Base-by-base conservation (phyloP, 495 filamentous ascomycete species). In the Penicillium pulvis region DNA sequence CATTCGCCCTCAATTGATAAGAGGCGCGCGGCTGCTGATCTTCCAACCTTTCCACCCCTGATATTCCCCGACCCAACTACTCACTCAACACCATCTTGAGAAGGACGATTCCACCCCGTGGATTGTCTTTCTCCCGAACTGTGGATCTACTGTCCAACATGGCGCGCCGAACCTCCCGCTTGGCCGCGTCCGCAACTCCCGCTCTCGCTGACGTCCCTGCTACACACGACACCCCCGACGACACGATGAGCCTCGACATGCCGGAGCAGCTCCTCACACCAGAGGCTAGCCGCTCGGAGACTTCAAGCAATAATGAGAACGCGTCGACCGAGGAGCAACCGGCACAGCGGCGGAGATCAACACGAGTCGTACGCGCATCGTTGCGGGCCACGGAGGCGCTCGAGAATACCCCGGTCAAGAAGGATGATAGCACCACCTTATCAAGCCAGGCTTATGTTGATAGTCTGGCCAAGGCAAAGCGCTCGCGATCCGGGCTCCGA, bases 281-380 rank as follows among this genome's bases (percentile, higher is more conserved):
- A 36, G 77, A 80, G 53, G 74, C 75, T 43, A 78, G 77, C 57
- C 75, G 77, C 55, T 80, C 77, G n/a, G 77, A 80, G 56, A 80
- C 77, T 1, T 80, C 77, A 4, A 80, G 77, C 67, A 80, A 78
- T 62, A 75, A 75, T 65, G 77, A 78, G 62, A 71, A 75, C 70
- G 72, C 72, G 67, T 74, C 65, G 23, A 59, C 62, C 17, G 76
- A 79, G 20, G 77, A 80, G 57, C 77, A 75, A 59, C 62, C 71
- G 24, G 61, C 65, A 11, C 31, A 65, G 45, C 73, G 73, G 51
- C 72, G 72, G 33, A 70, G 70, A 42, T 78, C 77, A 67, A 74
- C 77, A 72, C 73, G 75, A 61, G 68, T 70, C 50, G 68, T 65
- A 67, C 77, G 77, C 73, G 71, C 70, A 58, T 80, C 77, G 19